phyloP scores from a whole-genome alignment of 225 moss, liverwort and hornwort genomes.

The Sphagnum tenellum region DNA sequence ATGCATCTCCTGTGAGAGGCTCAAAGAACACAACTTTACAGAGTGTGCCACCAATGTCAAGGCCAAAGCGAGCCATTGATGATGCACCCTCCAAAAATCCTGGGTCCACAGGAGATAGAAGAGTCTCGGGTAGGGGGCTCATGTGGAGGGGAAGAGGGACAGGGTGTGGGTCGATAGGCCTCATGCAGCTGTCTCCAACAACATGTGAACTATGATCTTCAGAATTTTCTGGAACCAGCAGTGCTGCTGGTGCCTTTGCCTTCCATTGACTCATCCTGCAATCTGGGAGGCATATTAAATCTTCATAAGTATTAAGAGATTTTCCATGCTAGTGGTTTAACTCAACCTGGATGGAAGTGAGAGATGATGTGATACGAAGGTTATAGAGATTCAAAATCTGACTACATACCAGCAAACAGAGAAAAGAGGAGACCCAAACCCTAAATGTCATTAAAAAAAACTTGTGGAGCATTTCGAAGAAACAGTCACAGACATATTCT shows the following conservation, averaged over 20 bases:
- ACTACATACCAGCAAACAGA: no score
- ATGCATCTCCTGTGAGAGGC: slow-evolving; percentile 23
- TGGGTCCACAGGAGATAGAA: slow-evolving; percentile 51
- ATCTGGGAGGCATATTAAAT: neutral
- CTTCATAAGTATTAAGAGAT: no score
- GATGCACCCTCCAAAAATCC: slow-evolving; percentile 67
- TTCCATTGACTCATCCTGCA: slow-evolving; percentile 48
- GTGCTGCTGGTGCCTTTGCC: slow-evolving; percentile 36
- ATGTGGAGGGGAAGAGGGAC: slow-evolving; percentile 21
- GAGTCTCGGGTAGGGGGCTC: slow-evolving; percentile 25
- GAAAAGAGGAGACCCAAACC: no score
- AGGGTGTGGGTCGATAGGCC: neutral
- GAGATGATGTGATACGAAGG: no score
- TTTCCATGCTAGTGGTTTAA: no score
- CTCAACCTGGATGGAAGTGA: no score
- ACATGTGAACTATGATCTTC: neutral
- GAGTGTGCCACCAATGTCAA: slow-evolving; percentile 82
- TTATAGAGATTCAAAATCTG: no score
- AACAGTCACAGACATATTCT: no score
- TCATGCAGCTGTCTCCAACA: neutral
- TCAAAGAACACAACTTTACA: slow-evolving; percentile 91
- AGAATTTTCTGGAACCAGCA: slow-evolving; percentile 22
- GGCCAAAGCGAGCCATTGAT: slow-evolving; percentile 56
- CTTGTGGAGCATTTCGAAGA: no score
- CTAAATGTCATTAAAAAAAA: no score